Conservation (phyloP, 768 basidiomycete genomes). For the Suillus decipiens region DNA sequence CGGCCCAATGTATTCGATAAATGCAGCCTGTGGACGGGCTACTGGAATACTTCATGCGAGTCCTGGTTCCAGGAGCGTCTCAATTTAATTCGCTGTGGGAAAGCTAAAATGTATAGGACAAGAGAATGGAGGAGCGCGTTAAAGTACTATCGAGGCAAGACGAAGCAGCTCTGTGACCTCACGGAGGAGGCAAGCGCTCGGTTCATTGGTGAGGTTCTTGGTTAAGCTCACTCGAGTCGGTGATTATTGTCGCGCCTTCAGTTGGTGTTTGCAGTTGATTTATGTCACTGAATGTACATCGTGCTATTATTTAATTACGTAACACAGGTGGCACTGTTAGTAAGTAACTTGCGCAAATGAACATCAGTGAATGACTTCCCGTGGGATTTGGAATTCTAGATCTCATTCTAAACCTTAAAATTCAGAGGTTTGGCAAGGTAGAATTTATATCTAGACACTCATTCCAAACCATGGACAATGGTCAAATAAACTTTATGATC, state of each 20-base stretch:
- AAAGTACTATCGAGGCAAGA: background rate
- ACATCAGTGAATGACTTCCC: too few relatives aligned
- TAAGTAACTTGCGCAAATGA: too few relatives aligned
- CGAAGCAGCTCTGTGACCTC: background rate
- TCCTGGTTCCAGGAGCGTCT: background rate
- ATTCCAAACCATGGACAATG: too few relatives aligned
- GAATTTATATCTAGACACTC: too few relatives aligned
- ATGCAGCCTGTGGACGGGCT: background rate
- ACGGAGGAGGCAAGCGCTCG: background rate
- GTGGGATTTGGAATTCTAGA: too few relatives aligned
- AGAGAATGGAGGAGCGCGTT: background rate
- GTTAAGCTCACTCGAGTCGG: background rate
- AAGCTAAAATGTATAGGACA: background rate
- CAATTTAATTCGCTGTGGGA: background rate
- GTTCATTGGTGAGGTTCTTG: background rate
- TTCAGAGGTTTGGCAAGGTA: too few relatives aligned
- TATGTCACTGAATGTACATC: too few relatives aligned
- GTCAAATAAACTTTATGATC: too few relatives aligned
- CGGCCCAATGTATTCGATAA: background rate
- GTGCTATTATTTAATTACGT: too few relatives aligned
- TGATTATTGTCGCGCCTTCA: background rate
- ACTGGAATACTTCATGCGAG: slow-evolving; percentile 1
- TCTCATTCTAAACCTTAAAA: too few relatives aligned
- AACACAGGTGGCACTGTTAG: too few relatives aligned
- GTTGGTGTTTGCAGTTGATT: too few relatives aligned